phyloP scores from a whole-genome alignment of 495 filamentous ascomycete species.

The Penicillium parvum region DNA sequence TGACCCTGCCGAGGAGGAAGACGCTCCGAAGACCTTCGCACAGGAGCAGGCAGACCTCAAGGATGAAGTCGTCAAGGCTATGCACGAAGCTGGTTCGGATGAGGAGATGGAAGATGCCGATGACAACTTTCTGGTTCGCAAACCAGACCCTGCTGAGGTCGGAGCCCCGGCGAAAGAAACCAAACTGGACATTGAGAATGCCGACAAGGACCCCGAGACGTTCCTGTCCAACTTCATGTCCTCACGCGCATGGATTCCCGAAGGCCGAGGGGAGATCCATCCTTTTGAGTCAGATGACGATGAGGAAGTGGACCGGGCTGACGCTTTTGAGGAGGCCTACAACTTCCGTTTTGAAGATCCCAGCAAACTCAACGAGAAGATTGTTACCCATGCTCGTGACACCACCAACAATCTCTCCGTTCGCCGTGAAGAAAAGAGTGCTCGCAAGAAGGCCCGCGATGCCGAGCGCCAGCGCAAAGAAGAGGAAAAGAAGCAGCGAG shows the following conservation, averaged over 20 bases:
- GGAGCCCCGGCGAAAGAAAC: conserved; percentile 37
- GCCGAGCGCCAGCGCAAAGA: conserved; percentile 71
- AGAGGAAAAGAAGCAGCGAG: conserved; percentile 67
- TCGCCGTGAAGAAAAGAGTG: conserved; percentile 71
- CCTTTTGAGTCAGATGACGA: conserved; percentile 92
- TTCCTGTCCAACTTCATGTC: conserved; percentile 88
- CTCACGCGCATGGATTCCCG: conserved; percentile 80
- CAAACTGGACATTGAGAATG: conserved; percentile 62
- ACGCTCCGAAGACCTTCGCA: conserved; percentile 63
- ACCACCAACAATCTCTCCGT: conserved; percentile 73
- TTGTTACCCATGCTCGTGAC: conserved; percentile 85
- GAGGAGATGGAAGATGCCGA: conserved; percentile 63
- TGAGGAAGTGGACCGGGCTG: conserved; percentile 74
- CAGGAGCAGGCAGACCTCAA: conserved; percentile 85
- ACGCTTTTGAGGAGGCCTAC: conserved; percentile 88
- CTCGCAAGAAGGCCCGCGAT: conserved; percentile 71
- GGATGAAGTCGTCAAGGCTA: conserved; percentile 66
- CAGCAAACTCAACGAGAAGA: conserved; percentile 70
- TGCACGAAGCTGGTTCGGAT: conserved; percentile 58
- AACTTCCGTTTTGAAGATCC: conserved; percentile 96
- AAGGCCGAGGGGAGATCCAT: conserved; percentile 52
- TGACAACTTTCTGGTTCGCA: conserved; percentile 61
- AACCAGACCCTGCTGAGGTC: conserved; percentile 34
- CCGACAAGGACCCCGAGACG: conserved; percentile 85
- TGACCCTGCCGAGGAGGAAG: conserved; percentile 51